Base-by-base conservation (phyloP, 2,329 filamentous ascomycete genomes). In the Myriangium duriaei region DNA sequence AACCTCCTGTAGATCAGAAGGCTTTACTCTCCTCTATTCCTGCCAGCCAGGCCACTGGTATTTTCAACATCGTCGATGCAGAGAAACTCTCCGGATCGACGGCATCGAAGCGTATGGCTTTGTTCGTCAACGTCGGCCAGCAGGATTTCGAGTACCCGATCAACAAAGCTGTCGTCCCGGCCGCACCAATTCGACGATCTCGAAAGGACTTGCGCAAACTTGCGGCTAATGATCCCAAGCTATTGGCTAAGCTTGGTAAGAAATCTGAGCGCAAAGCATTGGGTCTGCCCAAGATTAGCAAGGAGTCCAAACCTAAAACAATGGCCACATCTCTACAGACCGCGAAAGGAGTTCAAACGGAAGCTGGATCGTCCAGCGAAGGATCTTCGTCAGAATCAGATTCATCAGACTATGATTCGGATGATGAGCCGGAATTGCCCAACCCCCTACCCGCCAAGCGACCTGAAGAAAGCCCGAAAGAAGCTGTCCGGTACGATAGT, bases 401-500 rank as follows among this genome's bases (percentile, higher is more conserved):
- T 12, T 68, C 68, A 3, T 63, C 59, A 11, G 58, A 59, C n/a
- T 53, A 57, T 24, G 53, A 51, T 28, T 48, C 50, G 16, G 67
- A 71, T 41, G 67, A 69, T 33, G 59, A 61, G 13, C 63, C 68
- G 11, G 62, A 67, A 21, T 71, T 76, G 42, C 57, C 62, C 11
- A 72, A 69, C 11, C 74, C 74, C 14, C 54, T 76, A 5, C 69
- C 73, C 9, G 47, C 60, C 13, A 57, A 58, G 40, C 63, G 72
- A 16, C 69, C 74, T 7, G 62, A 59, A 26, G 68, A 71, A 32
- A 63, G 68, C 4, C 59, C 69, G 42, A 56, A 51, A 36, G 67
- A 61, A 47, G 71, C 64, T 30, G 65, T 67, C 11, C 62, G 65
- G 38, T 78, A 76, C 53, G 72, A 77, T 50, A 64, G 71, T 7